These are phyloP conservation scores for Cucurbita maxima DNA, from an alignment of 306 rosid genomes.

Conservation along the genomic window DNA sequence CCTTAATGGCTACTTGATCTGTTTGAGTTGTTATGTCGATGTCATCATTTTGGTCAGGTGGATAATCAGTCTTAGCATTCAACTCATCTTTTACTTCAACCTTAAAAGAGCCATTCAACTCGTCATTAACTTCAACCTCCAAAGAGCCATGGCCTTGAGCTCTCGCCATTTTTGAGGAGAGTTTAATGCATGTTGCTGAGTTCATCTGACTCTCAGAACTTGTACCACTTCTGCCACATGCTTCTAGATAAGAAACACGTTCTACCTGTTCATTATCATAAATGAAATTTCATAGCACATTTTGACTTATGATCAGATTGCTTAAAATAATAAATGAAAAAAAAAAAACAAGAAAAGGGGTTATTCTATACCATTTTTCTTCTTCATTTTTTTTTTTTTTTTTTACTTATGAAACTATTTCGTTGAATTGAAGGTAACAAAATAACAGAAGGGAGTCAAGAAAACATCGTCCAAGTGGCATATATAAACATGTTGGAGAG, in stretches of 20 bases:
- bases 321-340: slow-evolving; percentile 7
- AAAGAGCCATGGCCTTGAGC: slow-evolving; percentile 13
- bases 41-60: slow-evolving; percentile 15
- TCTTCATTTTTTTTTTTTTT: background rate
- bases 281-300: background rate
- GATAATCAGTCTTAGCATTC: slow-evolving; percentile 19
- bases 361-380: background rate
- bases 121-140: slow-evolving; percentile 17
- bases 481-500: background rate
- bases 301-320: background rate
- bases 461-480: background rate
- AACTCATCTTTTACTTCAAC: slow-evolving; percentile 17
- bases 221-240: slow-evolving; percentile 19
- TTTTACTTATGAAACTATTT: background rate
- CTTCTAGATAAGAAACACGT: slow-evolving; percentile 41
- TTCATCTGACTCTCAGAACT: slow-evolving; percentile 16
- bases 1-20: slow-evolving; percentile 15
- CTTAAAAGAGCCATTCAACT: slow-evolving; percentile 10
- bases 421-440: background rate
- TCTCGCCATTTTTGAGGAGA: slow-evolving; percentile 8
- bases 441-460: background rate
- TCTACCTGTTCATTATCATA: slow-evolving; percentile 54
- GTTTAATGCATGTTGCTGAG: slow-evolving; percentile 5
- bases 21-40: slow-evolving; percentile 14
- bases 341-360: background rate